Evolutionary conservation across 1,284 basidiomycete genomes (phyloP), one percentile per base, ranked within the genome.

Genomic region (Ceratobasidium sp.): DNA sequence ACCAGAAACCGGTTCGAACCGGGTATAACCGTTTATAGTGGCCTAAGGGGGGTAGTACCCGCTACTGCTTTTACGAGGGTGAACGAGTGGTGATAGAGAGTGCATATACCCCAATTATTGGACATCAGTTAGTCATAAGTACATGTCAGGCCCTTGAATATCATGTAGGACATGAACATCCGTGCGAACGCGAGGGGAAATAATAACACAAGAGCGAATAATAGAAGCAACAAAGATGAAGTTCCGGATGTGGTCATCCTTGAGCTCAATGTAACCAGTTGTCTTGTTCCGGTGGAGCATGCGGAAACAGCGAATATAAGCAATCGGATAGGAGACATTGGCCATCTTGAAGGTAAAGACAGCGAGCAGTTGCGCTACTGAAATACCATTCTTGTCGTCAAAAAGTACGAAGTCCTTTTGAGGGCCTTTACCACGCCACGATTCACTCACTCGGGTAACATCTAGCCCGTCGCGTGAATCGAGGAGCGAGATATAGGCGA

Each of bases 111-210:
- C 48, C 16, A 16, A 4, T 50, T n/a, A 50, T 44, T 65, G n/a
- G 10, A 62, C 8, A 6, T 62, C 33, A 18, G 12, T 33, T 35
- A 44, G 41, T 18, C 62, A 7, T n/a, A 65, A 41, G 38, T 65
- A 65, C 62, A 65, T 65, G 18, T 65, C 62, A 20, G 62, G 30
- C n/a, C 62, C 41, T 41, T 65, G n/a, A 12, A 65, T 23, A n/a
- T 65, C 35, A 16, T 41, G 41, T 3, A 65, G 62, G 18, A 65
- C 62, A 38, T 65, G 16, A 16, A 33, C n/a, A 14, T 30, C 30
- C 3, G 30, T n/a, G 8, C 30, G n/a, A 18, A 41, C 33, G n/a
- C 33, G 12, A 65, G 27, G 27, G 18, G 62, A 65, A 33, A 65
- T 35, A 38, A 65, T 33, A 41, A 65, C 62, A 23, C 38, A 65